These are phyloP conservation scores for Larix sibirica DNA, from an alignment of 83 land plant species.

Conservation along the genomic window DNA sequence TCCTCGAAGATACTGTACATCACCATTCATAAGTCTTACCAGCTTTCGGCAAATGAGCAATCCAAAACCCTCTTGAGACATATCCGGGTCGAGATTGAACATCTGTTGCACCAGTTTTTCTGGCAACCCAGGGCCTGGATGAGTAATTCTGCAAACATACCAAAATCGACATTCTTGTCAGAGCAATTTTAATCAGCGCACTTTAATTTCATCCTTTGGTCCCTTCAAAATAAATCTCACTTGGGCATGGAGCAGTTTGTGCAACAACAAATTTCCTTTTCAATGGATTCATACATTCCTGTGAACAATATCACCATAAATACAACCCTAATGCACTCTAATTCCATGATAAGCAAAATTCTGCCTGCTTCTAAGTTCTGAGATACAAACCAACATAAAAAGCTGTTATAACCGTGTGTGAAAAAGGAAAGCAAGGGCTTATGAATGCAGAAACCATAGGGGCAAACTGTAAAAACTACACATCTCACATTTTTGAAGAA, in stretches of 20 bases:
- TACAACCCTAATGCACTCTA: neutral
- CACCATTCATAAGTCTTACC: constrained; percentile 95
- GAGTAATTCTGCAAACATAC: constrained; percentile 58
- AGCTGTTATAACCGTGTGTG: neutral
- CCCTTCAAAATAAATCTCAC: neutral
- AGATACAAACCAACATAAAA: neutral
- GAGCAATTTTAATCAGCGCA: neutral
- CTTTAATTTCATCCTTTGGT: neutral
- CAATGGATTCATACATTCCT: neutral
- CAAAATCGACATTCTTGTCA: neutral
- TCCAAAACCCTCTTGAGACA: constrained; percentile 85
- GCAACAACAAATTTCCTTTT: neutral
- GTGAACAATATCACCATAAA: neutral
- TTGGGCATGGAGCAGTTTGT: neutral
- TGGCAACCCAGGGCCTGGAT: constrained; percentile 78
- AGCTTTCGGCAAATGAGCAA: constrained; percentile 81
- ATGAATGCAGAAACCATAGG: neutral
- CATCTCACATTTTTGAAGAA: neutral
- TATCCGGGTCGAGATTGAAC: constrained; percentile 64
- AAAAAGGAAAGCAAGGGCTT: neutral
- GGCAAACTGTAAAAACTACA: neutral
- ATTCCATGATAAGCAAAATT: neutral
- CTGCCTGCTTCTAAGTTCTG: neutral
- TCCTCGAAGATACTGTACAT: constrained; percentile 78
- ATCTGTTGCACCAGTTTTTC: constrained; percentile 80